phyloP scores from a whole-genome alignment of 257 asterid species.

The Galeopsis tetrahit region DNA sequence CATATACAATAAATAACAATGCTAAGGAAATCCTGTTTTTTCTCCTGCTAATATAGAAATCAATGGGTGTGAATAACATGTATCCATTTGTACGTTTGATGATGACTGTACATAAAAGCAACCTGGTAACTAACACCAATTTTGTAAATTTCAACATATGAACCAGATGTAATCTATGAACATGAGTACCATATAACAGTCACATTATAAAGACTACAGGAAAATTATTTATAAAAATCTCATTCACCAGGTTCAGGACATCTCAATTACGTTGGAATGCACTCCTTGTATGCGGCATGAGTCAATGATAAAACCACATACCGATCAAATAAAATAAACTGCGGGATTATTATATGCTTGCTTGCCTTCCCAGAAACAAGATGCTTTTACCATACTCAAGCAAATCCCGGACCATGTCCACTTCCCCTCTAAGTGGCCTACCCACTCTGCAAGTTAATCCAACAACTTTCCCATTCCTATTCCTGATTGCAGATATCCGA shows the following conservation, averaged over 20 bases:
- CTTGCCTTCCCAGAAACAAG: conserved; percentile 83
- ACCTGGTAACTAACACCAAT: not conserved
- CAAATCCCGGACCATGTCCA: conserved; percentile 71
- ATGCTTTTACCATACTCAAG: conserved; percentile 86
- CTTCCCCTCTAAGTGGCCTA: conserved; percentile 56
- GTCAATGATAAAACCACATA: conserved; percentile 5
- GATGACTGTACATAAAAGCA: not conserved
- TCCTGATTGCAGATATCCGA: conserved; percentile 78
- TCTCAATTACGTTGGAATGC: conserved; percentile 5
- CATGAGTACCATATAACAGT: not conserved
- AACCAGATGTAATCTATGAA: not conserved
- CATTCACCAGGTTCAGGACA: conserved; percentile 15
- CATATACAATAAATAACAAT: conserved; percentile 14
- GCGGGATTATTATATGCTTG: conserved; percentile 26
- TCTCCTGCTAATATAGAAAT: conserved; percentile 2
- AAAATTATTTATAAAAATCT: conserved; percentile 16
- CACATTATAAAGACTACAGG: conserved; percentile 2
- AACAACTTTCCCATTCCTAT: conserved; percentile 57
- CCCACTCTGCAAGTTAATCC: conserved; percentile 89
- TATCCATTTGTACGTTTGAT: not conserved
- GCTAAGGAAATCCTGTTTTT: not conserved
- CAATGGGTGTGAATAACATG: not conserved
- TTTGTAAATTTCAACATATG: conserved; percentile 9
- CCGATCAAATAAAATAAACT: conserved; percentile 10
- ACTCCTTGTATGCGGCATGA: not conserved